phyloP scores from a whole-genome alignment of 202 grass and related monocot species.

The Setaria viridis region DNA sequence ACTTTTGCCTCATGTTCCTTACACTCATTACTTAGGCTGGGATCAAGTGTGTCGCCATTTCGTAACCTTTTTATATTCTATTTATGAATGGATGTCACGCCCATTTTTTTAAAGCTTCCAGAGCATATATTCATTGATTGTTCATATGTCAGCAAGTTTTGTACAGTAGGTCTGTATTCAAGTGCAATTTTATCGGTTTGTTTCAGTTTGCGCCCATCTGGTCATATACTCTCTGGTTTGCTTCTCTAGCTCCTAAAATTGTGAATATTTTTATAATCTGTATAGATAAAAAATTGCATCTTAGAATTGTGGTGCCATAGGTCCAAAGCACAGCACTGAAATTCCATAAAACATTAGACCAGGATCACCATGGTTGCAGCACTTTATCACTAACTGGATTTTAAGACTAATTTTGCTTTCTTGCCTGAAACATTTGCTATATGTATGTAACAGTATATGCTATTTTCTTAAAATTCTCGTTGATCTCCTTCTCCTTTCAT shows the following conservation, averaged over 20 bases:
- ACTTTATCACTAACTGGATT: background rate
- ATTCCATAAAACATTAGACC: background rate
- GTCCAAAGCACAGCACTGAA: background rate
- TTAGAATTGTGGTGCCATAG: background rate
- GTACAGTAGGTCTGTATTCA: background rate
- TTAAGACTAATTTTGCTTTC: background rate
- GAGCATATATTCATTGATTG: background rate
- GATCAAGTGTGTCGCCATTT: too few species aligned
- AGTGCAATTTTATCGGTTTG: background rate
- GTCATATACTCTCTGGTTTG: background rate
- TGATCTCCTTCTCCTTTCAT: background rate
- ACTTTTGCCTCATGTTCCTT: too few species aligned
- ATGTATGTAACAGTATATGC: background rate
- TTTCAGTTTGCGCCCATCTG: background rate
- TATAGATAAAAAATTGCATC: background rate
- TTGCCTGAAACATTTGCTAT: background rate
- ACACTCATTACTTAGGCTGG: too few species aligned
- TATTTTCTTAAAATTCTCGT: background rate
- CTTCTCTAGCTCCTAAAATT: background rate
- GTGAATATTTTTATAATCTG: background rate
- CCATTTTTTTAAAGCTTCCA: too few species aligned
- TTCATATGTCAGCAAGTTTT: background rate
- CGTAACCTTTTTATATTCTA: too few species aligned
- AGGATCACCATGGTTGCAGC: background rate
- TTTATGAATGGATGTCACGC: too few species aligned